These are phyloP conservation scores for Penicillium decumbens DNA, from an alignment of 2,329 filamentous ascomycete species.

Conservation along the genomic window DNA sequence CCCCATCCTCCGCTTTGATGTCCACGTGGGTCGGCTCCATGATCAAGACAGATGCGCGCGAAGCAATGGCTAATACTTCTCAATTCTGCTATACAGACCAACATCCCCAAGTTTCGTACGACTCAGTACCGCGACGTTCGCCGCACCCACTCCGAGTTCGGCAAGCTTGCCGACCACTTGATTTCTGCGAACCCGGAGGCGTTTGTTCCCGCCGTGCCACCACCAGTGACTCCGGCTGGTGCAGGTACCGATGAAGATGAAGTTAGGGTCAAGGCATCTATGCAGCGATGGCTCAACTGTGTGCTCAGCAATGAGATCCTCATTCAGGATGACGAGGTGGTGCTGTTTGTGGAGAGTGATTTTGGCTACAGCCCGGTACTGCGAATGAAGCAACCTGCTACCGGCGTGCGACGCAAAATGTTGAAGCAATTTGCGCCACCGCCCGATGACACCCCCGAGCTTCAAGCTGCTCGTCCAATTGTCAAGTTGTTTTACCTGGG, in stretches of 20 bases:
- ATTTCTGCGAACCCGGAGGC: constrained; percentile 97
- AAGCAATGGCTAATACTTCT: constrained; percentile 5
- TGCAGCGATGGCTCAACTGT: constrained; percentile 94
- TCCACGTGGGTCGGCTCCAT: constrained; percentile 65
- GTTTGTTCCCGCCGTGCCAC: constrained; percentile 87
- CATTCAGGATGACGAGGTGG: constrained; percentile 93
- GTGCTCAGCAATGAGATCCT: constrained; percentile 88
- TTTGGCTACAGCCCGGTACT: constrained; percentile 97
- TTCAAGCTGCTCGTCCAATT: constrained; percentile 79
- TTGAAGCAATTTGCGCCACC: constrained; percentile 98
- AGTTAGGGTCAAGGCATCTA: constrained; percentile 73
- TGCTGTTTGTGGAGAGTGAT: constrained; percentile 97
- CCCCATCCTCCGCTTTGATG: constrained; percentile 88
- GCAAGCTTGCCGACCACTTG: constrained; percentile 91
- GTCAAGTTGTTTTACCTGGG: constrained; percentile 96
- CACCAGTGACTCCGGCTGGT: constrained; percentile 88
- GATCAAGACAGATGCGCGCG: constrained; percentile 2
- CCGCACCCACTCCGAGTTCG: constrained; percentile 89
- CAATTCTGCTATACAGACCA: constrained; percentile 60
- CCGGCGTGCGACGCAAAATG: constrained; percentile 88
- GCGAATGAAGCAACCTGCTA: constrained; percentile 93
- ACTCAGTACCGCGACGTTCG: constrained; percentile 98
- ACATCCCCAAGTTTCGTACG: constrained; percentile 95
- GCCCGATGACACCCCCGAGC: constrained; percentile 91
- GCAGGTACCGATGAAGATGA: constrained; percentile 97